Percentiles rank a stretch among this genome's conserved stretches.
Conservation (phyloP, 2,329 filamentous ascomycete species). For the Cladosporium sphaerospermum region DNA sequence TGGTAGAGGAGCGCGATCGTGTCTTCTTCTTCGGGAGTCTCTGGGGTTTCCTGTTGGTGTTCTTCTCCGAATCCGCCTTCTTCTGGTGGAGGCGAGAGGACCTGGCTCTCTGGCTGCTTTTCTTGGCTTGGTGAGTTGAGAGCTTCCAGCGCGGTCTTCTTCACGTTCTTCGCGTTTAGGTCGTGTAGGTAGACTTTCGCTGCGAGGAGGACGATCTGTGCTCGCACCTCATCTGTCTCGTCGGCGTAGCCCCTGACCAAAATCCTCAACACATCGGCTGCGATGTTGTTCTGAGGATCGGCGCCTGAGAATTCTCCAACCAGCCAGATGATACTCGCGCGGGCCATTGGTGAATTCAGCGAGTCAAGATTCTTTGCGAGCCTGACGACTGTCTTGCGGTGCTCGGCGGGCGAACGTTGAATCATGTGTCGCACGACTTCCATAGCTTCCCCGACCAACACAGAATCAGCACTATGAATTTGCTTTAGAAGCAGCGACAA, state of each 20-base stretch:
- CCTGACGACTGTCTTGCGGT: conserved; percentile 78
- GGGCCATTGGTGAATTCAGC: conserved; percentile 77
- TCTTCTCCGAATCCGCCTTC: conserved; percentile 13
- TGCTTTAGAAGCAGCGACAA: conserved; percentile 77
- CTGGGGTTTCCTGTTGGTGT: neutral
- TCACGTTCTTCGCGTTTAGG: conserved; percentile 55
- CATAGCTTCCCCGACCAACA: conserved; percentile 82
- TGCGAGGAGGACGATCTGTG: conserved; percentile 84
- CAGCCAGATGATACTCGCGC: conserved; percentile 94
- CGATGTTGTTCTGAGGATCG: conserved; percentile 73
- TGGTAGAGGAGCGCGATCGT: conserved; percentile 73
- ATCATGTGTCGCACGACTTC: conserved; percentile 95
- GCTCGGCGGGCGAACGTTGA: conserved; percentile 76
- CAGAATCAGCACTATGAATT: conserved; percentile 80
- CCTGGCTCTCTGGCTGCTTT: conserved; percentile 10
- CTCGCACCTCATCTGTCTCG: conserved; percentile 79
- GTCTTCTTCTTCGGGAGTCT: conserved; percentile 11
- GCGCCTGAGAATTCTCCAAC: conserved; percentile 89
- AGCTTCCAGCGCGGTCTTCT: conserved; percentile 27
- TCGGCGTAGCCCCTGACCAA: conserved; percentile 76
- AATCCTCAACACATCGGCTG: conserved; percentile 84
- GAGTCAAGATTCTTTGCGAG: conserved; percentile 88
- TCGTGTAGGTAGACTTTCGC: conserved; percentile 96
- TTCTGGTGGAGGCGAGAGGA: conserved; percentile 21
- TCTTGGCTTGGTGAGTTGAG: conserved; percentile 13